Evolutionary conservation across 2,329 filamentous ascomycete genomes (phyloP).

Genomic region (Botrytis sinoallii): DNA sequence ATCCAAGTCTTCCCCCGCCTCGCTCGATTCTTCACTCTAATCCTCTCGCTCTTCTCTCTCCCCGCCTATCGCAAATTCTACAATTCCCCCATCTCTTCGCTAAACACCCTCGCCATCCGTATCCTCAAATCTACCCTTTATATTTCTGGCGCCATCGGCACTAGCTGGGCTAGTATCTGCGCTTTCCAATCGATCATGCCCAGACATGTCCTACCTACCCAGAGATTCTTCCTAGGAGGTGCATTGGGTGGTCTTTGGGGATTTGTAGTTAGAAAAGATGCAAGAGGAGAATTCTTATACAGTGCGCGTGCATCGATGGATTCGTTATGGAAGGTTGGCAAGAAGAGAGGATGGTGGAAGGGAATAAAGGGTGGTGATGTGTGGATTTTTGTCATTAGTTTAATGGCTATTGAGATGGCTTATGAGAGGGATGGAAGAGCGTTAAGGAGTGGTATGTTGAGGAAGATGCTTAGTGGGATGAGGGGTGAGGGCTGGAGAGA

Average conservation of each 20-base stretch:
- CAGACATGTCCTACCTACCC: slow-evolving; percentile 68
- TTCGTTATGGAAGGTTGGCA: slow-evolving; percentile 87
- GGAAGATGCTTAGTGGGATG: slow-evolving; percentile 31
- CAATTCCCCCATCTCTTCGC: slow-evolving; percentile 62
- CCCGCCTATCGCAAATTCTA: slow-evolving; percentile 67
- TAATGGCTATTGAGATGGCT: slow-evolving; percentile 74
- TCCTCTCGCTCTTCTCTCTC: slow-evolving; percentile 66
- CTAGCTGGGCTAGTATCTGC: slow-evolving; percentile 85
- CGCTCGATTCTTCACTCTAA: slow-evolving; percentile 70
- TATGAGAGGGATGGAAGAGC: slow-evolving; percentile 35
- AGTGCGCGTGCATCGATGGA: slow-evolving; percentile 75
- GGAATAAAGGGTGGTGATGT: slow-evolving; percentile 81
- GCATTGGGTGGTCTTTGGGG: slow-evolving; percentile 84
- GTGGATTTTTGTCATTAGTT: slow-evolving; percentile 73
- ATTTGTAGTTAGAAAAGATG: slow-evolving; percentile 64
- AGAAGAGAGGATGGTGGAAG: slow-evolving; percentile 84
- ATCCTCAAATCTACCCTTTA: slow-evolving; percentile 76
- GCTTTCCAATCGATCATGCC: slow-evolving; percentile 81
- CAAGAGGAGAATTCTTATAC: slow-evolving; percentile 73
- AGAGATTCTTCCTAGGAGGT: slow-evolving; percentile 87
- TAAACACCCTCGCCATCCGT: slow-evolving; percentile 63
- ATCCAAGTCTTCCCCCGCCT: slow-evolving; percentile 77
- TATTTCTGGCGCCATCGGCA: slow-evolving; percentile 77
- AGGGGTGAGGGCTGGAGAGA: slow-evolving; percentile 36
- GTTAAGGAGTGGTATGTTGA: slow-evolving; percentile 30